Conservation (phyloP, 2,329 filamentous ascomycete genomes). For the Penicillium paneum region DNA sequence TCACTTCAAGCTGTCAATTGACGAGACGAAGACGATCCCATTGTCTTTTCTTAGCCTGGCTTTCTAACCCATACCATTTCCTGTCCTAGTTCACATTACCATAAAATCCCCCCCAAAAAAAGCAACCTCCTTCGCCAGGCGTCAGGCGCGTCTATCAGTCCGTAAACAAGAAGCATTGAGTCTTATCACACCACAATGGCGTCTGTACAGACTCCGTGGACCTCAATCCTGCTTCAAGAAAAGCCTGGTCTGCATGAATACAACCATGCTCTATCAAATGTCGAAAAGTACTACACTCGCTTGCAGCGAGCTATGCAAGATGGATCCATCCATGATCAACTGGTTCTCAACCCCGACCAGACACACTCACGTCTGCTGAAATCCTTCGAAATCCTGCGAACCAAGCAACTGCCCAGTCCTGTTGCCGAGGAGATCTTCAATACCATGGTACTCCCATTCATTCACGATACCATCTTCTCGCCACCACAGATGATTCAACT, state of each 20-base stretch:
- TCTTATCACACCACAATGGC: not conserved
- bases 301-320: conserved; percentile 5
- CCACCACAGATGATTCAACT: conserved; percentile 3
- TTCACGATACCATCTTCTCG: conserved; percentile 7
- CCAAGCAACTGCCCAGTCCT: not conserved
- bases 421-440: conserved; percentile 10
- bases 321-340: conserved; percentile 3
- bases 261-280: conserved; percentile 4
- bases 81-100: not conserved
- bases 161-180: not conserved
- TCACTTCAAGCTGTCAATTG: not conserved
- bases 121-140: not conserved
- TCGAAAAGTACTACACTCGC: conserved; percentile 9
- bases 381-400: conserved; percentile 7
- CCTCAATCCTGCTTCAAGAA: conserved; percentile 1
- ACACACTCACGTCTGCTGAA: conserved; percentile 10
- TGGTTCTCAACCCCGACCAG: conserved; percentile 6
- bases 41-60: not conserved
- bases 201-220: conserved; percentile 1
- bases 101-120: not conserved
- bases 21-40: not conserved
- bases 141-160: not conserved
- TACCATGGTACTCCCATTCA: conserved; percentile 4
- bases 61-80: not conserved
- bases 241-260: conserved; percentile 10